These are phyloP conservation scores for Lyophyllum atratum DNA, from an alignment of 768 basidiomycete species.

Conservation along the genomic window DNA sequence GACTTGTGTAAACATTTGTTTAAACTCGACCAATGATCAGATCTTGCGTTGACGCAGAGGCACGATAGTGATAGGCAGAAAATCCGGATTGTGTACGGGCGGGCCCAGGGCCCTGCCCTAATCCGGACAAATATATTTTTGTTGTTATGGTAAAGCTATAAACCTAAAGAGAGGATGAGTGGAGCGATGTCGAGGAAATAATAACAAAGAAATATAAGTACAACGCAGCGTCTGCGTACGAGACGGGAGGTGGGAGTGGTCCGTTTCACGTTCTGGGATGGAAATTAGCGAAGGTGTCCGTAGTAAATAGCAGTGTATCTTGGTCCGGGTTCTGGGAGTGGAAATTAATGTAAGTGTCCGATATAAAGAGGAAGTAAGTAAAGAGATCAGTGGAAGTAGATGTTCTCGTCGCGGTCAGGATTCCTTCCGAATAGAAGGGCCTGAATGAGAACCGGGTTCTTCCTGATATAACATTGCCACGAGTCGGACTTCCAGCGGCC, in stretches of 20 bases:
- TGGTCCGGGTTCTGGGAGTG: no score
- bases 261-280: no score
- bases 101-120: background rate
- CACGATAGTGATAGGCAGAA: background rate
- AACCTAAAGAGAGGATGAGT: background rate
- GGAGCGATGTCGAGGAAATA: background rate
- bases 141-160: background rate
- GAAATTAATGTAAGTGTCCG: background rate
- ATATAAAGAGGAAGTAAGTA: background rate
- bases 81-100: background rate
- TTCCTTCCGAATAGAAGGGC: background rate
- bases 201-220: background rate
- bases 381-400: no score
- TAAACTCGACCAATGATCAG: background rate
- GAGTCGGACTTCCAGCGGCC: constrained; percentile 36
- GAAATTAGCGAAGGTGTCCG: no score
- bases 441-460: constrained; percentile 21
- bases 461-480: constrained; percentile 26
- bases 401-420: background rate
- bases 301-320: no score
- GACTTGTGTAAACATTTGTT: background rate
- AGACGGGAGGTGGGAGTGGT: no score
- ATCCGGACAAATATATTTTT: background rate
- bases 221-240: no score
- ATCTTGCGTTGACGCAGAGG: background rate